Percentiles rank a stretch among this genome's conserved stretches.
These are phyloP conservation scores for Astraeus odoratus DNA, from an alignment of 768 basidiomycete species.

Conservation along the genomic window DNA sequence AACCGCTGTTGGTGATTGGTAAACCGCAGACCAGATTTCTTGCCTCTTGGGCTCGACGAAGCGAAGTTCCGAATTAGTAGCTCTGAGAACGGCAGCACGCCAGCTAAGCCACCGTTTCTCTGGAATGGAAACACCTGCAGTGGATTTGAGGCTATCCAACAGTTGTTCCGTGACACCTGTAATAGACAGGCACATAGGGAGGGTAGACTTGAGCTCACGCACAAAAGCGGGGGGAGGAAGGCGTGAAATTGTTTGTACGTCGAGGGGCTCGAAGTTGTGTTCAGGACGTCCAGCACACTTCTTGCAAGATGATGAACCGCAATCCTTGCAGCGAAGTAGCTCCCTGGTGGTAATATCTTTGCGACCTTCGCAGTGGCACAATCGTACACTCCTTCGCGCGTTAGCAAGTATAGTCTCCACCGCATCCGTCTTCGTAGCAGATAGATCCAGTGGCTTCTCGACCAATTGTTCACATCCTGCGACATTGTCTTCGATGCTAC, in stretches of 20 bases:
- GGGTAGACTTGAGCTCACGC: constrained; percentile 64
- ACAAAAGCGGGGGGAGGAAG: constrained; percentile 67
- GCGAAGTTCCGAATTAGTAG: constrained; percentile 56
- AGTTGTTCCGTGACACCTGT: constrained; percentile 40
- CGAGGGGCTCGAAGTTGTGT: constrained; percentile 62
- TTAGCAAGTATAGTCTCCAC: constrained; percentile 51
- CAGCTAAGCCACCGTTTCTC: constrained; percentile 61
- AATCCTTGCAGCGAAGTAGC: constrained; percentile 67
- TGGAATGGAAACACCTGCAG: constrained; percentile 37
- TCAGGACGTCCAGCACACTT: constrained; percentile 89
- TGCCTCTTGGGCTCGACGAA: constrained; percentile 86
- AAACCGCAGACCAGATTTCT: constrained; percentile 79
- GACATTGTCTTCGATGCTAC: constrained; percentile 44
- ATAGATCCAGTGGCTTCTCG: constrained; percentile 62
- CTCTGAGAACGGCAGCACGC: constrained; percentile 58
- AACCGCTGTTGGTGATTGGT: constrained; percentile 60
- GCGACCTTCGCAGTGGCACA: constrained; percentile 90
- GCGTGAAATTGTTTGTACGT: constrained; percentile 47
- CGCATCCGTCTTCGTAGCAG: constrained; percentile 39
- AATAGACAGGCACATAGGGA: constrained; percentile 82
- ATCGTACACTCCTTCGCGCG: constrained; percentile 65
- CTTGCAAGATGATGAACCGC: constrained; percentile 71
- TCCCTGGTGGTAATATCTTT: constrained; percentile 62
- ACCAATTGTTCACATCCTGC: constrained; percentile 66
- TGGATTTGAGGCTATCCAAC: constrained; percentile 43